Conservation (phyloP, 192 early-diverging fungal species). For the Phlyctochytrium planicorne region DNA sequence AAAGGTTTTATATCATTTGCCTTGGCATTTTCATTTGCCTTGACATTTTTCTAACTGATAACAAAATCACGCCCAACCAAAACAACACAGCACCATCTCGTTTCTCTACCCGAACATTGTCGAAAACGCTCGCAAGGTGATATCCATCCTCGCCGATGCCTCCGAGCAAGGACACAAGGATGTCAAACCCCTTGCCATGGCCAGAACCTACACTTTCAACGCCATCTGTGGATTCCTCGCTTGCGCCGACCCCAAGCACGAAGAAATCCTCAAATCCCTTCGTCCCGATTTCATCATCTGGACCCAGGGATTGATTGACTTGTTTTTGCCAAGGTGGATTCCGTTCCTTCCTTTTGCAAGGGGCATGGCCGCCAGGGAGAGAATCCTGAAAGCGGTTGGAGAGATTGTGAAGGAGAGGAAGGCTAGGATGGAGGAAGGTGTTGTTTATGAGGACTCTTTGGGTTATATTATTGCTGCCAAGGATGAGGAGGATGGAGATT, state of each 20-base stretch:
- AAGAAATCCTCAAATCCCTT: not conserved
- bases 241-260: not conserved
- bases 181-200: not conserved
- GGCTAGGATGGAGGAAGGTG: not conserved
- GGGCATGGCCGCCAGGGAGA: constrained; percentile 9
- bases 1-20: not conserved
- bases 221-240: constrained; percentile 15
- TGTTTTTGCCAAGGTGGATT: constrained; percentile 6
- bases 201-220: constrained; percentile 17
- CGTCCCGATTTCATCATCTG: constrained; percentile 1
- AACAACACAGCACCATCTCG: not conserved
- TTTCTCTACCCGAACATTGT: not conserved
- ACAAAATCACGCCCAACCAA: too few species aligned
- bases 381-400: not conserved
- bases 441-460: constrained; percentile 10
- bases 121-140: not conserved
- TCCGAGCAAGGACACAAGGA: not conserved
- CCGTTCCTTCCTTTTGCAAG: constrained; percentile 1
- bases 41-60: too few species aligned
- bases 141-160: not conserved
- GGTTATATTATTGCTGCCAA: constrained; percentile 3
- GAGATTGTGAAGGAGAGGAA: constrained; percentile 8
- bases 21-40: not conserved
- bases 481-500: not conserved
- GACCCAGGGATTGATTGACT: constrained; percentile 8